phyloP scores from a whole-genome alignment of 306 rosid species.

The Casuarina glauca region DNA sequence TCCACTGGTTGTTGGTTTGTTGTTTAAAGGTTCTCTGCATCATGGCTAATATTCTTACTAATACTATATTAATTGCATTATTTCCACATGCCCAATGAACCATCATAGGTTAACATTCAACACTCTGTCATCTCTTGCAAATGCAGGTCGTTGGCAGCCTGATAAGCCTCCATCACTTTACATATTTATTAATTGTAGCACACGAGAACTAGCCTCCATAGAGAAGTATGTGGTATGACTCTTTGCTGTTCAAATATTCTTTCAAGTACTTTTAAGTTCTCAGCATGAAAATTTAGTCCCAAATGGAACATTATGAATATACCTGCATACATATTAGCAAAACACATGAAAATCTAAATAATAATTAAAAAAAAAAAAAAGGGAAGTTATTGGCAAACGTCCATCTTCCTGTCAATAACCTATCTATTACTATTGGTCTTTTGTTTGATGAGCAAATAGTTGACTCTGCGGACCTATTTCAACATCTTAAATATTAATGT shows the following conservation, averaged over 20 bases:
- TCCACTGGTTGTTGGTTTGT: background rate
- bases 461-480: slow-evolving; percentile 1
- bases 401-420: slow-evolving; percentile 18
- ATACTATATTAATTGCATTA: slow-evolving; percentile 4
- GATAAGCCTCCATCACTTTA: slow-evolving; percentile 81
- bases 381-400: background rate
- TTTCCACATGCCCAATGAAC: slow-evolving; percentile 12
- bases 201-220: slow-evolving; percentile 80
- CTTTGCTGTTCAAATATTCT: slow-evolving; percentile 37
- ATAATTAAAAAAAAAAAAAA: background rate
- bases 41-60: slow-evolving; percentile 2
- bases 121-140: slow-evolving; percentile 29
- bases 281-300: slow-evolving; percentile 20
- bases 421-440: slow-evolving; percentile 2
- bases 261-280: slow-evolving; percentile 6
- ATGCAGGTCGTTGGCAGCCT: slow-evolving; percentile 87
- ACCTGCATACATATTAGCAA: background rate
- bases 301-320: background rate
- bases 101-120: slow-evolving; percentile 21
- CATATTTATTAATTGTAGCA: slow-evolving; percentile 83
- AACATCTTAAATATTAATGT: background rate
- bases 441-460: slow-evolving; percentile 6
- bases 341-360: background rate
- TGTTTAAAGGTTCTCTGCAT: background rate
- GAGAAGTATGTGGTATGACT: slow-evolving; percentile 96